Conservation (phyloP, 192 early-diverging fungal species). For the Neocallimastix lanati region DNA sequence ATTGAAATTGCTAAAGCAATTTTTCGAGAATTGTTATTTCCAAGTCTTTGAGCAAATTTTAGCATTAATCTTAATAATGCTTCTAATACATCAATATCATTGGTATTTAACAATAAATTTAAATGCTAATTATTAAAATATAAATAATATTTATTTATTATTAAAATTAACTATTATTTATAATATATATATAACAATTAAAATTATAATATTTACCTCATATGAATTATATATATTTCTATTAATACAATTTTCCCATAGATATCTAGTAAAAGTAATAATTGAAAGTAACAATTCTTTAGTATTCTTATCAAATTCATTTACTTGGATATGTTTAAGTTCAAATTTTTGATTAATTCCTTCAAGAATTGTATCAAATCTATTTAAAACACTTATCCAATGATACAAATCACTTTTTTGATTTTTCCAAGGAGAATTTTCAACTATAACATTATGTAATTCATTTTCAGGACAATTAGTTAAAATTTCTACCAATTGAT, state of each 20-base stretch:
- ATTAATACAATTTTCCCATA: slow-evolving; percentile 91
- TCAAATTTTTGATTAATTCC: slow-evolving; percentile 25
- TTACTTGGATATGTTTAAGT: slow-evolving; percentile 41
- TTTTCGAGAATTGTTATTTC: slow-evolving; percentile 38
- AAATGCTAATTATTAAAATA: slow-evolving; percentile 46
- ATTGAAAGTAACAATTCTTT: slow-evolving; percentile 42
- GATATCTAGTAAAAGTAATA: slow-evolving; percentile 49
- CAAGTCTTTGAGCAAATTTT: slow-evolving; percentile 77
- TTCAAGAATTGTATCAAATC: slow-evolving; percentile 70
- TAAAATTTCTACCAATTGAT: slow-evolving; percentile 27
- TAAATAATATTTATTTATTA: too few relatives aligned
- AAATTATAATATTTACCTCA: slow-evolving; percentile 30
- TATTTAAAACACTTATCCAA: slow-evolving; percentile 86
- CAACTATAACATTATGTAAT: slow-evolving; percentile 1
- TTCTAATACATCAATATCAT: slow-evolving; percentile 64
- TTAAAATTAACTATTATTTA: too few relatives aligned
- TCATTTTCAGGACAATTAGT: slow-evolving; percentile 19
- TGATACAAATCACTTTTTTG: slow-evolving; percentile 86
- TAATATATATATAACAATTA: not conserved
- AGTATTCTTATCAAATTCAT: slow-evolving; percentile 28
- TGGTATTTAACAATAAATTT: slow-evolving; percentile 54
- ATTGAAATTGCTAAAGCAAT: not conserved
- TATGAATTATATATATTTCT: slow-evolving; percentile 82
- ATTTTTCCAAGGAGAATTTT: slow-evolving; percentile 20
- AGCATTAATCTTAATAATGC: slow-evolving; percentile 58